phyloP scores from a whole-genome alignment of 495 filamentous ascomycete species.

The Thermothielavioides terrestris region DNA sequence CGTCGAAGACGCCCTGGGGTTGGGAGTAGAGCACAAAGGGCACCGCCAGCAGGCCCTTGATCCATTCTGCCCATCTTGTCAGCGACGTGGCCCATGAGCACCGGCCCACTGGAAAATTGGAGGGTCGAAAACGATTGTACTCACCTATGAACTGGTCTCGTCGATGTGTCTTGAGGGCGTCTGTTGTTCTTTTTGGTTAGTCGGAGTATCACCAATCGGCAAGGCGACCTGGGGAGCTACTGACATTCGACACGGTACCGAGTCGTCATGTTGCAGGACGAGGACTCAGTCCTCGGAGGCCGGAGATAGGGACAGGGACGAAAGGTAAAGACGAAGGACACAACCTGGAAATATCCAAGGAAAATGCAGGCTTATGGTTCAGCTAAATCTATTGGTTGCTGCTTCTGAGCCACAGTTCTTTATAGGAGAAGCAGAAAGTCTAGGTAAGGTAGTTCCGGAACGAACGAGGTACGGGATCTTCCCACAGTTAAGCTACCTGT shows the following conservation, averaged over 20 bases:
- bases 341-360: no score
- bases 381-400: no score
- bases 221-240: slow-evolving; percentile 9
- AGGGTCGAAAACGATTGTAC: not conserved
- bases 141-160: slow-evolving; percentile 75
- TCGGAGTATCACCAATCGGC: not conserved
- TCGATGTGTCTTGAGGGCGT: slow-evolving; percentile 83
- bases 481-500: no score
- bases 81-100: not conserved
- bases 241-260: slow-evolving; percentile 86
- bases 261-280: slow-evolving; percentile 58
- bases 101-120: slow-evolving; percentile 1
- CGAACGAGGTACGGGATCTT: no score
- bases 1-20: slow-evolving; percentile 71
- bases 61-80: slow-evolving; percentile 42
- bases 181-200: slow-evolving; percentile 38
- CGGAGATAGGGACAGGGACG: no score
- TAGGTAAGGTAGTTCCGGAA: no score
- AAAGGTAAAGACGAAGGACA: not conserved
- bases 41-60: slow-evolving; percentile 81
- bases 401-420: no score
- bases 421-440: no score
- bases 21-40: slow-evolving; percentile 96
- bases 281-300: no score
- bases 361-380: no score